phyloP scores from a whole-genome alignment of 23 red algal species.

The Chondrus crispus region DNA sequence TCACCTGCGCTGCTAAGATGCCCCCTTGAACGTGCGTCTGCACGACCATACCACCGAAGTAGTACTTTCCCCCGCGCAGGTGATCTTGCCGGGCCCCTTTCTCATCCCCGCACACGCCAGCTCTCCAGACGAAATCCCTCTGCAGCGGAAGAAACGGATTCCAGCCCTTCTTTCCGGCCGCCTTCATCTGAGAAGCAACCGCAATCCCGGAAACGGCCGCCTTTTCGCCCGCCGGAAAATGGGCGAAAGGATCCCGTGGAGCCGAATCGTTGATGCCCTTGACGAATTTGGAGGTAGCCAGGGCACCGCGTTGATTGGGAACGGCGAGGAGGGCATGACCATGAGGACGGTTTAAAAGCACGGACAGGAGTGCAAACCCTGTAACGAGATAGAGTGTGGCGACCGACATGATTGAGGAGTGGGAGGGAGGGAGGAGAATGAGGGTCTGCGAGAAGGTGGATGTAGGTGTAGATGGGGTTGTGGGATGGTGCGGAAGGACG shows the following conservation, averaged over 20 bases:
- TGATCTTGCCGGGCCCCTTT: not conserved
- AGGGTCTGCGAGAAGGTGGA: too few relatives aligned
- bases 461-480: too few relatives aligned
- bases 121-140: constrained; percentile 1
- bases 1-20: not conserved
- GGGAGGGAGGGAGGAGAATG: too few relatives aligned
- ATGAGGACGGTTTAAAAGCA: too few relatives aligned
- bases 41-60: constrained; percentile 2
- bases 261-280: constrained; percentile 1
- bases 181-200: not conserved
- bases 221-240: constrained; percentile 65
- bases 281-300: too few relatives aligned
- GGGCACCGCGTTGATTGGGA: too few relatives aligned
- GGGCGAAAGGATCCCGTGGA: not conserved
- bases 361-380: too few relatives aligned
- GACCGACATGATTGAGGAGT: too few relatives aligned
- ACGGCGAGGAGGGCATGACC: too few relatives aligned
- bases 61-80: constrained; percentile 20
- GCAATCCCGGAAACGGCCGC: not conserved
- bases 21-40: constrained; percentile 6
- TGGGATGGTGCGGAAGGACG: too few relatives aligned
- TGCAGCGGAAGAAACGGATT: constrained; percentile 28
- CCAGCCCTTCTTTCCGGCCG: not conserved
- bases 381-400: too few relatives aligned
- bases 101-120: constrained; percentile 47